These are phyloP conservation scores for Talinum fruticosum DNA, from an alignment of 148 eudicot species.

Conservation along the genomic window DNA sequence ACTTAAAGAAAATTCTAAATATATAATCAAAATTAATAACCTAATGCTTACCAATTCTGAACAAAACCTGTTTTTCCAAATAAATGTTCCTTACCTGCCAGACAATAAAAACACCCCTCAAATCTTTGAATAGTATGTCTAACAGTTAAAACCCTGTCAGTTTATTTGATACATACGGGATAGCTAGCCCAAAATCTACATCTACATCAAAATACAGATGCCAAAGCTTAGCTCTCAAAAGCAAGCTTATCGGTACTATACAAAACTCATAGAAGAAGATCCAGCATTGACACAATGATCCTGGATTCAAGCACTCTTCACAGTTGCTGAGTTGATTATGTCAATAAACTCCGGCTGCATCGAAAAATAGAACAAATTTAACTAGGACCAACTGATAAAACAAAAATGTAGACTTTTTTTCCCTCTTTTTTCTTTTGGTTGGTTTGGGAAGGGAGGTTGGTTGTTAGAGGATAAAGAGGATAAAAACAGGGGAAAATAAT, in stretches of 20 bases:
- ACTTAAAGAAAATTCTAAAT: neutral
- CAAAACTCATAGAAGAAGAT: conserved; percentile 15
- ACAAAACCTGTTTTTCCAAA: neutral
- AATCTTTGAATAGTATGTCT: too few species aligned
- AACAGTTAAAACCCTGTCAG: too few species aligned
- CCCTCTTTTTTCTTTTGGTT: neutral
- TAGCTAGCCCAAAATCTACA: conserved; percentile 5
- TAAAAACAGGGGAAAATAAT: too few species aligned
- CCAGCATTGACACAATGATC: conserved; percentile 6
- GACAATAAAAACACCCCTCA: neutral
- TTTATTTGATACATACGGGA: neutral
- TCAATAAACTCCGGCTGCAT: conserved; percentile 85
- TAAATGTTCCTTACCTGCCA: neutral
- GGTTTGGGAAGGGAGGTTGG: neutral
- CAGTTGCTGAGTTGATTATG: conserved; percentile 84
- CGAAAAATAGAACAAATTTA: conserved; percentile 2
- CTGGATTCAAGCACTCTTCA: conserved; percentile 49
- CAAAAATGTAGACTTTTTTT: neutral
- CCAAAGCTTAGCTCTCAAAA: conserved; percentile 18
- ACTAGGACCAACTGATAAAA: neutral
- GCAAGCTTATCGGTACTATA: neutral
- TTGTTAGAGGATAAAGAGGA: too few species aligned
- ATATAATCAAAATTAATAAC: neutral
- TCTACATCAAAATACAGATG: neutral
- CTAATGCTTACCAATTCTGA: neutral